These are phyloP conservation scores for Blastobotrys aristatus DNA, from an alignment of 1,139 yeast species.

Conservation along the genomic window DNA sequence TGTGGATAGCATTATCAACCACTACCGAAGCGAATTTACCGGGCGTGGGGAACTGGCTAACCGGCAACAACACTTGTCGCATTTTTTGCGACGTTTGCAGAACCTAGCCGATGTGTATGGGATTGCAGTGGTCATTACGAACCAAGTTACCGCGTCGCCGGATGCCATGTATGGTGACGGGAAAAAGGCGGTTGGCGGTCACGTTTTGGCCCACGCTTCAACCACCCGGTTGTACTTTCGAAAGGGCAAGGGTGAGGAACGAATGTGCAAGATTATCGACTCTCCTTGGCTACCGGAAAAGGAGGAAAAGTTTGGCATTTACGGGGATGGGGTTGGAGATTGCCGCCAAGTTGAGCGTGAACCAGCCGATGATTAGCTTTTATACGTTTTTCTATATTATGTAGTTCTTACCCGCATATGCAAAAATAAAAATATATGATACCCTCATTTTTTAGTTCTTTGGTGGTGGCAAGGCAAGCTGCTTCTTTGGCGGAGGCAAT, in stretches of 20 bases:
- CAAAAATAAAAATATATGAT: background rate
- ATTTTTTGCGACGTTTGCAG: conserved; percentile 85
- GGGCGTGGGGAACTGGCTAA: conserved; percentile 97
- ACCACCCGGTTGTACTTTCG: conserved; percentile 86
- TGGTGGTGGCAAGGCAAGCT: conserved; percentile 38
- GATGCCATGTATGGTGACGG: conserved; percentile 93
- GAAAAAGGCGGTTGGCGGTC: conserved; percentile 99
- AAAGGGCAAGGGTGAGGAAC: conserved; percentile 87
- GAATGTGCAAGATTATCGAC: conserved; percentile 91
- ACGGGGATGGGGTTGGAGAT: conserved; percentile 96
- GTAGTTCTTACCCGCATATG: background rate
- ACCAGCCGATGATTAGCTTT: conserved; percentile 12
- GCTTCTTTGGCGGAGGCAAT: conserved; percentile 34
- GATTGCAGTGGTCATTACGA: conserved; percentile 95
- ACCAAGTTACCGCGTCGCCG: conserved; percentile 97
- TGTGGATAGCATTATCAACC: conserved; percentile 95
- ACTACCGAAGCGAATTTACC: conserved; percentile 89
- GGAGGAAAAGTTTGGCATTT: conserved; percentile 91
- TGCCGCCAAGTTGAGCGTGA: conserved; percentile 68
- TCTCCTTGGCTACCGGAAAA: conserved; percentile 95
- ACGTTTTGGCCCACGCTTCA: conserved; percentile 94
- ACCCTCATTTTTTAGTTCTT: conserved; percentile 18
- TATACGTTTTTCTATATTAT: background rate
- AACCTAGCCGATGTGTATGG: conserved; percentile 97
- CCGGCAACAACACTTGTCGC: conserved; percentile 90